These are phyloP conservation scores for Amanita polypyramis DNA, from an alignment of 768 basidiomycete genomes.

Conservation along the genomic window DNA sequence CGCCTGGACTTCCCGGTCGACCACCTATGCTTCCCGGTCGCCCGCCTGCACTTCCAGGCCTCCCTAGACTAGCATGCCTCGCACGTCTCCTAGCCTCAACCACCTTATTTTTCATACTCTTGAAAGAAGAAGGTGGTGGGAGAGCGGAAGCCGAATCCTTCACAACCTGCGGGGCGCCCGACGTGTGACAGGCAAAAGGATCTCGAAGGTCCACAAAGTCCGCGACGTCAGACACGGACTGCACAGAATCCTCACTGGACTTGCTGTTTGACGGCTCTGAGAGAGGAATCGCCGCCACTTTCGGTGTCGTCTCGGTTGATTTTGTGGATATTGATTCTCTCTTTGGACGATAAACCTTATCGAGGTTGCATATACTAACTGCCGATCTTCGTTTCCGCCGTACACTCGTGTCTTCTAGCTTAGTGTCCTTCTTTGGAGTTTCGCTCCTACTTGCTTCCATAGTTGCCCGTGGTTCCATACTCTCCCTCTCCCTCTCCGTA, in stretches of 20 bases:
- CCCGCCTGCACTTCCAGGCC: not conserved
- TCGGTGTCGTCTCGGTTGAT: not conserved
- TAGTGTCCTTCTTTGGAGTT: not conserved
- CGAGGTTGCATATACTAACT: not conserved
- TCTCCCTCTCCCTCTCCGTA: not conserved
- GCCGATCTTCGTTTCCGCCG: not conserved
- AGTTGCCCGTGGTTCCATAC: not conserved
- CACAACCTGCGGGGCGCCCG: not conserved
- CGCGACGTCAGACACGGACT: not conserved
- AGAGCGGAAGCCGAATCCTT: not conserved
- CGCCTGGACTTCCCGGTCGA: too few relatives aligned
- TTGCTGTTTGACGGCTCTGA: not conserved
- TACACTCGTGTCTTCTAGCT: not conserved
- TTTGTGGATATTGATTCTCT: not conserved
- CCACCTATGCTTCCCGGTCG: too few relatives aligned
- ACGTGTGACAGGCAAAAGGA: slow-evolving; percentile 2
- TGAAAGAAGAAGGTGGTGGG: not conserved
- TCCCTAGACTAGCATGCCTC: not conserved
- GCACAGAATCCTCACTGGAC: not conserved
- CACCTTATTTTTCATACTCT: not conserved
- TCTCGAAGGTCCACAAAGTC: slow-evolving; percentile 2
- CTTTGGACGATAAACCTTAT: not conserved
- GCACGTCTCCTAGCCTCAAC: not conserved
- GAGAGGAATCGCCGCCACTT: not conserved
- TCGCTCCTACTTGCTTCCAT: not conserved